These are phyloP conservation scores for Podaxis sp. DNA, from an alignment of 768 basidiomycete species.

Conservation along the genomic window DNA sequence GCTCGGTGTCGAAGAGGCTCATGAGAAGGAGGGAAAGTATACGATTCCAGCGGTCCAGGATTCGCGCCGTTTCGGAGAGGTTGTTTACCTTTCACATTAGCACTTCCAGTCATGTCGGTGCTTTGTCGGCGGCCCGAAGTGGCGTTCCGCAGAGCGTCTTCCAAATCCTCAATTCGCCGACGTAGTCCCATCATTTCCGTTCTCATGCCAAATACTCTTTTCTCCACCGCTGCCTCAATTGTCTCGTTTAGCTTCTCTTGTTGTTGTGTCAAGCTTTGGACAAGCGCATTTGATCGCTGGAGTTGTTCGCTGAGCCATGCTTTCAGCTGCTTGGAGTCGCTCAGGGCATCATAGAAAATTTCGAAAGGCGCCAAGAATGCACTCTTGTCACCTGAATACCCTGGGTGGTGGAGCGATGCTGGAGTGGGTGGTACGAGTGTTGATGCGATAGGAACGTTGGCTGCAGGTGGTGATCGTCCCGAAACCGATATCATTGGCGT, in stretches of 20 bases:
- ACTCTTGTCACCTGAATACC: constrained; percentile 61
- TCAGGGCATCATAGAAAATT: constrained; percentile 80
- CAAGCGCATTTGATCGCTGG: constrained; percentile 55
- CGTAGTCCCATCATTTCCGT: constrained; percentile 61
- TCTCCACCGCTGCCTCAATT: constrained; percentile 62
- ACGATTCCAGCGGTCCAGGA: constrained; percentile 25
- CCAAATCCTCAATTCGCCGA: constrained; percentile 67
- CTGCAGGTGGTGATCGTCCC: constrained; percentile 51
- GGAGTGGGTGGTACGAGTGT: constrained; percentile 69
- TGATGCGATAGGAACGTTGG: constrained; percentile 67
- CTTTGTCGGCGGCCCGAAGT: constrained; percentile 8
- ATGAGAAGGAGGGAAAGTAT: constrained; percentile 42
- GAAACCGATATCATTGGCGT: constrained; percentile 28
- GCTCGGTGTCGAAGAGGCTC: constrained; percentile 31
- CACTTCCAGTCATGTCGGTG: constrained; percentile 7
- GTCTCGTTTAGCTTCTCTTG: constrained; percentile 62
- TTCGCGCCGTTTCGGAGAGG: constrained; percentile 19
- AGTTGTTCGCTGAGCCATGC: constrained; percentile 74
- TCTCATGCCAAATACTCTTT: constrained; percentile 53
- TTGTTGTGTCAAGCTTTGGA: constrained; percentile 52
- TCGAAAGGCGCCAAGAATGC: constrained; percentile 85
- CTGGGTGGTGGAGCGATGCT: constrained; percentile 58
- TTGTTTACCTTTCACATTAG: constrained; percentile 16
- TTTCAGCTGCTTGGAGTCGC: constrained; percentile 79
- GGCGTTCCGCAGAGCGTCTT: constrained; percentile 39